These are phyloP conservation scores for Punica granatum DNA, from an alignment of 345 rosid species.

Conservation along the genomic window DNA sequence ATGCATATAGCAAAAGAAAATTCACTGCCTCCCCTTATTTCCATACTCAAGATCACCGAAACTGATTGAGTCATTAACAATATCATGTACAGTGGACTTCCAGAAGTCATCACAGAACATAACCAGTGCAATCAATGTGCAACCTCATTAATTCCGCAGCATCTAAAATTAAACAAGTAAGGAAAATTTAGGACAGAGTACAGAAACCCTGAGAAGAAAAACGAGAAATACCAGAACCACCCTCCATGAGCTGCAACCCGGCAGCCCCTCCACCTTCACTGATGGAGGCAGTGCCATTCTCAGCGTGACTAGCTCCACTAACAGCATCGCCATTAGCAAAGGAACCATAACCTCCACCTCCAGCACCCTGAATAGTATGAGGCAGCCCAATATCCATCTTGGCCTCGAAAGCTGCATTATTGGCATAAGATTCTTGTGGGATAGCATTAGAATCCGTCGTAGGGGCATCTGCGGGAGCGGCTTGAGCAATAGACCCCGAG, in stretches of 20 bases:
- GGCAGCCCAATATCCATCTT: conserved; percentile 7
- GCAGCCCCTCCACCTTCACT: conserved; percentile 27
- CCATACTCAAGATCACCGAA: too few species aligned
- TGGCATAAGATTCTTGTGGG: conserved; percentile 8
- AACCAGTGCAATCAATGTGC: too few species aligned
- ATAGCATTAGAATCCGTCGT: conserved; percentile 6
- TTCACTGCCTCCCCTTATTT: too few species aligned
- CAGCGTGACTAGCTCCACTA: conserved; percentile 30
- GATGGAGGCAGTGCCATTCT: conserved; percentile 54
- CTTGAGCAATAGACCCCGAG: conserved; percentile 9
- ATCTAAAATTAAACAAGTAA: not conserved
- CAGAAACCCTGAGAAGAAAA: not conserved
- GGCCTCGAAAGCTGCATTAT: conserved; percentile 1
- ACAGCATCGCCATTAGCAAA: conserved; percentile 49
- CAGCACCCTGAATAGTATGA: conserved; percentile 9
- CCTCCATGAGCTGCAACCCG: conserved; percentile 31
- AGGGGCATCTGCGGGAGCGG: conserved; percentile 5
- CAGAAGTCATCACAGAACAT: too few species aligned
- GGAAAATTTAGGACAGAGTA: not conserved
- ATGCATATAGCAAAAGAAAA: too few species aligned
- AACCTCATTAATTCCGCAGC: too few species aligned
- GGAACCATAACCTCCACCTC: conserved; percentile 21
- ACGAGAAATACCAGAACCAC: conserved; percentile 47
- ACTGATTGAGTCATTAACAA: too few species aligned
- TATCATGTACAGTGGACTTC: too few species aligned